Evolutionary conservation across 129 eudicot species (phyloP), one percentile per base, ranked within the genome.

Genomic region (Centrapalus pauciflorus): DNA sequence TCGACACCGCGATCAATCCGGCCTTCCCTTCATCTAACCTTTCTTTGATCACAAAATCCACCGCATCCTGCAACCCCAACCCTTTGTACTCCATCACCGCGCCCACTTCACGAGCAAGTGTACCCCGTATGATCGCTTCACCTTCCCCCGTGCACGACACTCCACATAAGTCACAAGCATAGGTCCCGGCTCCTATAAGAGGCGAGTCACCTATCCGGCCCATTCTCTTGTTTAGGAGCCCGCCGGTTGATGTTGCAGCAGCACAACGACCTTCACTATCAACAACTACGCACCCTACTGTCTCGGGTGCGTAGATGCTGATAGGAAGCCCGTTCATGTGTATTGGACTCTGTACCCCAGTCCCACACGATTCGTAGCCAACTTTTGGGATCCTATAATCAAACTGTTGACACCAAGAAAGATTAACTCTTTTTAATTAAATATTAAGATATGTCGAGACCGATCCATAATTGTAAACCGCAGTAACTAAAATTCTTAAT

Each of bases 1-100:
- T 83, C 9, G 95, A 85, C 80, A 92, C 98, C 21, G 96, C 98
- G 21, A 92, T 92, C 48, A 92, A 46, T 69, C 98, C 98, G 0
- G 96, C 98, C 66, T 74, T 76, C 49, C 98, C 98, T 2, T 82
- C 76, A 50, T 92, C 98, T 8, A 92, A 80, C 79, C 91, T 69
- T 72, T 85, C 84, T 65, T 83, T 79, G 3, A 92, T 71, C 76
- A 88, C 98, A 66, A 66, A 88, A n/a, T 92, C 96, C 61, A 88
- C 98, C 16, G 98, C 98, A 24, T 81, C 89, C 46, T 83, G 91
- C 21, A 92, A 83, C 62, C 84, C 78, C n/a, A 92, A 17, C 58
- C 82, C 96, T 76, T 92, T 92, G 69, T 92, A 92, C 82, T 92
- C 98, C 96, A 92, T 92, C 67, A 92, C 84, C 30, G 98, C 98